A percentile compares a stretch with the other conserved stretches of the same genome.
Evolutionary conservation across 345 rosid species (phyloP).

Genomic region (Salix koriyanagi): DNA sequence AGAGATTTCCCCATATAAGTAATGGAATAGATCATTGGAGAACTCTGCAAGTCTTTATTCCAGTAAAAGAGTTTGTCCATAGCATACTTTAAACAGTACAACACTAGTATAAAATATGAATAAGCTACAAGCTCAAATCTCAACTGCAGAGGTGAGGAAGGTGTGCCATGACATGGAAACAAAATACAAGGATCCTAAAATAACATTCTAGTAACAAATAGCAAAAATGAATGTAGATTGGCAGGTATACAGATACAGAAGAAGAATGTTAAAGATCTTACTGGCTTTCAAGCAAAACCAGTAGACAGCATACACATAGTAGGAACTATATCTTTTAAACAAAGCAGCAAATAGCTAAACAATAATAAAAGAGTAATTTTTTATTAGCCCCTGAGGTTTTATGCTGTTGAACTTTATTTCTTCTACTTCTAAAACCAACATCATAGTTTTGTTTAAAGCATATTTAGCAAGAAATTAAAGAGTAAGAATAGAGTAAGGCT

Average conservation of each 20-base stretch:
- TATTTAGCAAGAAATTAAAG: neutral
- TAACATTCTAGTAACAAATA: neutral
- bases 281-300: neutral
- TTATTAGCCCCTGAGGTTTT: neutral
- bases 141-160: neutral
- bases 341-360: neutral
- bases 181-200: neutral
- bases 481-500: neutral
- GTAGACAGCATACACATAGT: neutral
- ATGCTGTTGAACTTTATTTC: neutral
- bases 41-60: neutral
- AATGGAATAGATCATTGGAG: neutral
- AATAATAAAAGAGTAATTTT: neutral
- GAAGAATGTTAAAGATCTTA: neutral
- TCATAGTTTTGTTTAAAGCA: neutral
- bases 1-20: neutral
- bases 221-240: neutral
- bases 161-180: neutral
- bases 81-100: neutral
- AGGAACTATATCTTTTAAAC: neutral
- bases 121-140: neutral
- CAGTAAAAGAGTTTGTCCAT: neutral
- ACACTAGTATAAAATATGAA: neutral
- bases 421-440: neutral
- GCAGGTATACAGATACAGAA: neutral